Evolutionary conservation across 2,329 filamentous ascomycete genomes (phyloP), one percentile per base, ranked within the genome.

Genomic region (Rhynchosporium graminicola): DNA sequence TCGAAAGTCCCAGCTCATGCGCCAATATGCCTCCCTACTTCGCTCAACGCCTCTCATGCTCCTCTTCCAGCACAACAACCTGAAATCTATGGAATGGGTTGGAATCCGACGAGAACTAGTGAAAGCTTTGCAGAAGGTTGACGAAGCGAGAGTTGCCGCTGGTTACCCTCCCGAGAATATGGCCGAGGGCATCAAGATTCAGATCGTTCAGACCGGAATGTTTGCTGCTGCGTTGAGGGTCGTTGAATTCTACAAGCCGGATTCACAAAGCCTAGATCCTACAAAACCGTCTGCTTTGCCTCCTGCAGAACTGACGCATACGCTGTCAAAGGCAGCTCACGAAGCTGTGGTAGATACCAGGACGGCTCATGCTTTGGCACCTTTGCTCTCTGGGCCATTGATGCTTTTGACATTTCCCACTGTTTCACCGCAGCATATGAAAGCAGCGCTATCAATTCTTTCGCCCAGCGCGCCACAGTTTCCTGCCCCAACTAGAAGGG

Each of bases 161-260:
- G 85, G 10, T 69, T 78, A 10, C 62, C 72, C 70, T 2, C 71
- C 76, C 13, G 66, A 78, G 28, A 76, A 83, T 38, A 74, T 91
- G 40, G 81, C 83, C n/a, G 77, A 83, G 1, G 78, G 80, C 45
- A 82, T 95, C 68, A 88, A 91, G 76, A 75, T 98, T 31, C 89
- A 96, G 75, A 90, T 96, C 31, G 80, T 99, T 61, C 89, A 95
- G 73, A 95, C 91, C 13, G 90, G 91, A 73, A 96, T 99, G 73
- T 91, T 99, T 74, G 87, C 88, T 68, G 86, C 91, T 20, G 93
- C 94, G 1, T 80, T 98, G 65, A 88, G 89, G 68, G 85, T 98
- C 57, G 87, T 93, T 65, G 94, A 98, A 74, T 96, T 92, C 77
- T 96, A 85, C 74, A 84, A 84, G 74, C 83, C 81, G 66, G 77